phyloP scores from a whole-genome alignment of 148 eudicot genomes.

The Limonium bicolor region DNA sequence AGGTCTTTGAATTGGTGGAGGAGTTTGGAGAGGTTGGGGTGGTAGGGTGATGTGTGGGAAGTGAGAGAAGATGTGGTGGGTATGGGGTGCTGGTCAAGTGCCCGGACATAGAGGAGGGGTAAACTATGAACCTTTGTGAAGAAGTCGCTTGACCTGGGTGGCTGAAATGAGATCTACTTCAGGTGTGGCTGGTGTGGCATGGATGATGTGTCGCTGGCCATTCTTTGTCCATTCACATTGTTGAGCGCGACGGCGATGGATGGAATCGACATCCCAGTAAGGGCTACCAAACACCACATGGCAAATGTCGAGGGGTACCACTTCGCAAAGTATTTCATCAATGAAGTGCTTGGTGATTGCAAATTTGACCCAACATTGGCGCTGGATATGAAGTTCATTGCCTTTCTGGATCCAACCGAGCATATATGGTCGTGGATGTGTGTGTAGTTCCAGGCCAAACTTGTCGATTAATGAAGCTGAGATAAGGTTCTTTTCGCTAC shows the following conservation, averaged over 20 bases:
- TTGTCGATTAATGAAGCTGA: neutral
- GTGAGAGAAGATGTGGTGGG: neutral
- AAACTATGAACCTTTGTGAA: neutral
- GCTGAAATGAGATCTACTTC: neutral
- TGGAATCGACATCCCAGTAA: slow-evolving; percentile 3
- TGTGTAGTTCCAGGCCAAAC: neutral
- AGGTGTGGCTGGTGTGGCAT: neutral
- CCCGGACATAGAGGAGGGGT: neutral
- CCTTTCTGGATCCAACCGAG: slow-evolving; percentile 8
- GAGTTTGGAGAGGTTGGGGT: too few relatives aligned
- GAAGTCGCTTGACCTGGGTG: neutral
- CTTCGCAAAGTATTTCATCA: slow-evolving; percentile 1
- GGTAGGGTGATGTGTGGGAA: neutral
- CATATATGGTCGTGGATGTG: slow-evolving; percentile 7
- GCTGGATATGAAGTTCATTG: neutral
- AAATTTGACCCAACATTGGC: neutral
- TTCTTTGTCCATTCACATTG: neutral
- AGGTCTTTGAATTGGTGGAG: too few relatives aligned
- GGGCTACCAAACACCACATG: slow-evolving; percentile 4
- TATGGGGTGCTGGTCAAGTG: neutral
- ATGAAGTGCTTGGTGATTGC: slow-evolving; percentile 1
- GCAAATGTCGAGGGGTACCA: too few relatives aligned
- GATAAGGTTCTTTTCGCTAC: slow-evolving; percentile 4
- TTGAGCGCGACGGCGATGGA: neutral
- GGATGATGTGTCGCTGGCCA: neutral